phyloP scores from a whole-genome alignment of 306 rosid genomes.

The Vicia faba region DNA sequence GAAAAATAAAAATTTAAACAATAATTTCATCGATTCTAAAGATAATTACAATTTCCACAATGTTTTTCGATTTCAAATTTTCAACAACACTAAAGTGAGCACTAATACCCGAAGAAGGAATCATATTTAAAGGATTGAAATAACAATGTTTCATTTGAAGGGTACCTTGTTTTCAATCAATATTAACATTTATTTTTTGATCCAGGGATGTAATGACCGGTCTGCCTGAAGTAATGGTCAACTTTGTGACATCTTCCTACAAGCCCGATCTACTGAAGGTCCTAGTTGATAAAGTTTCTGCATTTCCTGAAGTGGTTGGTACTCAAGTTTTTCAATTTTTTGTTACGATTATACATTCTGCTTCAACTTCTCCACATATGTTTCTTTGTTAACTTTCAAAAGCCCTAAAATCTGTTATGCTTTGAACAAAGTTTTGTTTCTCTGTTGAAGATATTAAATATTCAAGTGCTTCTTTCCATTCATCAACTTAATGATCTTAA shows the following conservation, averaged over 20 bases:
- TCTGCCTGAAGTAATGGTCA: constrained; percentile 87
- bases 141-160: constrained; percentile 20
- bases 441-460: constrained; percentile 8
- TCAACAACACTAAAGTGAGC: background rate
- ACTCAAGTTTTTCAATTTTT: constrained; percentile 31
- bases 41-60: constrained; percentile 13
- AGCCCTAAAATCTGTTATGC: background rate
- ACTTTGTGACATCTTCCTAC: constrained; percentile 91
- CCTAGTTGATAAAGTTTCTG: constrained; percentile 66
- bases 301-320: constrained; percentile 92
- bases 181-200: constrained; percentile 36
- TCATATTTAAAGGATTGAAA: background rate
- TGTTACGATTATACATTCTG: constrained; percentile 7
- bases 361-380: constrained; percentile 12
- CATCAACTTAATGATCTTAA: constrained; percentile 7
- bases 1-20: background rate
- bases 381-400: constrained; percentile 28
- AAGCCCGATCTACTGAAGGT: constrained; percentile 72
- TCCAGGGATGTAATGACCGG: constrained; percentile 68
- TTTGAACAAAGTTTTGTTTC: constrained; percentile 15
- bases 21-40: background rate
- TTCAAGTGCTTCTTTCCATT: constrained; percentile 21
- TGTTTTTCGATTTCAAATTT: constrained; percentile 1
- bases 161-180: constrained; percentile 14
- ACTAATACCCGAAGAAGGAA: constrained; percentile 1